A percentile compares a stretch with the other conserved stretches of the same genome.
These are phyloP conservation scores for Exophiala sp. DNA, from an alignment of 2,329 filamentous ascomycete genomes.

Conservation along the genomic window DNA sequence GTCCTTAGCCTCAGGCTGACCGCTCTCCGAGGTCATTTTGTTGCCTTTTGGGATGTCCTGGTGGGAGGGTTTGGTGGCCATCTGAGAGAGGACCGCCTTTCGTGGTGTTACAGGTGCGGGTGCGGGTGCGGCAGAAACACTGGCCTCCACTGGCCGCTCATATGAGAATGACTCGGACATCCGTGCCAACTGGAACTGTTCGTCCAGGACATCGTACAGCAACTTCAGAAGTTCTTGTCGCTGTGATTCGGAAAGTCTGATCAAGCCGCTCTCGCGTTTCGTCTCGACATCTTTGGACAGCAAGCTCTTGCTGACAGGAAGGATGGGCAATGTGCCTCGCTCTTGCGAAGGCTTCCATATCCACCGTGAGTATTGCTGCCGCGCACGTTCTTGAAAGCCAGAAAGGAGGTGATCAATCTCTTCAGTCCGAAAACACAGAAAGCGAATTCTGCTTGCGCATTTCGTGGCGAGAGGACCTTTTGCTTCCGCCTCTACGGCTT, in stretches of 20 bases:
- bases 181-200: slow-evolving; percentile 28
- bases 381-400: slow-evolving; percentile 34
- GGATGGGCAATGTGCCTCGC: slow-evolving; percentile 28
- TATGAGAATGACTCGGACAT: slow-evolving; percentile 29
- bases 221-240: slow-evolving; percentile 30
- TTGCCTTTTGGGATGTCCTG: neutral
- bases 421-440: slow-evolving; percentile 31
- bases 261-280: slow-evolving; percentile 2
- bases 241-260: slow-evolving; percentile 18
- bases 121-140: slow-evolving; percentile 2
- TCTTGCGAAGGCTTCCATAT: slow-evolving; percentile 31
- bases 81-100: neutral
- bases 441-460: slow-evolving; percentile 31
- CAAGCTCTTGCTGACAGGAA: slow-evolving; percentile 22
- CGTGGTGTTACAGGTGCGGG: slow-evolving; percentile 4
- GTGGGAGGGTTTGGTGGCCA: neutral
- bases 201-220: slow-evolving; percentile 31
- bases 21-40: neutral
- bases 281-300: slow-evolving; percentile 16
- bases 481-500: slow-evolving; percentile 18
- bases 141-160: slow-evolving; percentile 23
- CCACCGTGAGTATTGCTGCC: slow-evolving; percentile 24
- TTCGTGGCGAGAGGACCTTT: slow-evolving; percentile 23
- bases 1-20: slow-evolving; percentile 16
- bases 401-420: slow-evolving; percentile 29